A percentile compares a stretch with the other conserved stretches of the same genome.
These are phyloP conservation scores for Xylaria sp. DNA, from an alignment of 2,329 filamentous ascomycete species.

Conservation along the genomic window DNA sequence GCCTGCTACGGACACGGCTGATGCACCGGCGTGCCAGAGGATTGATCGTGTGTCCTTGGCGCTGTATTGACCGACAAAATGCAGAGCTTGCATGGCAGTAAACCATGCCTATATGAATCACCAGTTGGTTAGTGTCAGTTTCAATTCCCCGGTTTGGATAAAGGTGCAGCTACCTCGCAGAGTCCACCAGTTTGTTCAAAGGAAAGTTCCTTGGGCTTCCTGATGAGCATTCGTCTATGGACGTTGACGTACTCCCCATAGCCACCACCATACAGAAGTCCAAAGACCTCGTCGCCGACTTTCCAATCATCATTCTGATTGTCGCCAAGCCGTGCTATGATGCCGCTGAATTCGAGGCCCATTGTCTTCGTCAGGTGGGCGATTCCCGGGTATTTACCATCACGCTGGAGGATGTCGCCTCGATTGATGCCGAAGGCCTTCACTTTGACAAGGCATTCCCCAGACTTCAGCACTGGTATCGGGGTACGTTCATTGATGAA, in stretches of 20 bases:
- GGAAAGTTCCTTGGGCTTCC: slow-evolving; percentile 3
- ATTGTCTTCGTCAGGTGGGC: not conserved
- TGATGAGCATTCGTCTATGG: slow-evolving; percentile 3
- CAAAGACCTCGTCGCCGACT: slow-evolving; percentile 5
- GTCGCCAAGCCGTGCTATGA: not conserved
- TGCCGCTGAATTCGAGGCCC: slow-evolving; percentile 3
- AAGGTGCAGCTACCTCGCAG: not conserved
- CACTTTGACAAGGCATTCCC: slow-evolving; percentile 1
- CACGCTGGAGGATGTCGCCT: slow-evolving; percentile 2
- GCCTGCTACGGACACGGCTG: slow-evolving; percentile 3
- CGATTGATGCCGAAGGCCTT: slow-evolving; percentile 5
- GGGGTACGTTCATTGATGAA: slow-evolving; percentile 5
- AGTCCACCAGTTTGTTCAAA: slow-evolving; percentile 4
- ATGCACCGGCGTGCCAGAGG: slow-evolving; percentile 1
- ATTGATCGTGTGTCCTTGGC: not conserved
- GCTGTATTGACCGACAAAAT: slow-evolving; percentile 1
- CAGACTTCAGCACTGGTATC: not conserved
- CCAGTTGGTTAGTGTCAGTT: not conserved
- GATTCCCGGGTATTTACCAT: slow-evolving; percentile 5
- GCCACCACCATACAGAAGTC: not conserved
- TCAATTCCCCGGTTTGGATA: not conserved
- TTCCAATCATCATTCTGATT: not conserved
- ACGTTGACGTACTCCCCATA: slow-evolving; percentile 6
- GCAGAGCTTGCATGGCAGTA: slow-evolving; percentile 4
- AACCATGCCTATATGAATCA: slow-evolving; percentile 3